Conservation (phyloP, 768 basidiomycete species). For the Lentinula aciculospora region DNA sequence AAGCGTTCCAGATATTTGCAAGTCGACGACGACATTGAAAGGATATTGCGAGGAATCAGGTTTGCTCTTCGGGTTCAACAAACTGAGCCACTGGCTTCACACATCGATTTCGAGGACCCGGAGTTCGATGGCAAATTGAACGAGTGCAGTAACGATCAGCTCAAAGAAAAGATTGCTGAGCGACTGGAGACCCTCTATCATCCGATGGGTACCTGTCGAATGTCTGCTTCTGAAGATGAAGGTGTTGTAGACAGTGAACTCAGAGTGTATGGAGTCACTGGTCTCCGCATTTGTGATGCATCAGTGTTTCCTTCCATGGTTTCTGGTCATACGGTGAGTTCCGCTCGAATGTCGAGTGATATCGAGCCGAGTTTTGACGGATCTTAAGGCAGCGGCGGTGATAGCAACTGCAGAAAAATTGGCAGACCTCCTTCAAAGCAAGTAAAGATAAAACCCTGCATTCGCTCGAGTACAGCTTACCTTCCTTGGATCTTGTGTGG, state of each 20-base stretch:
- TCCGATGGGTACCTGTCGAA: conserved; percentile 38
- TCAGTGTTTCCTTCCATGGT: conserved; percentile 35
- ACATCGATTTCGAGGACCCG: conserved; percentile 26
- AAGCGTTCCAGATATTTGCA: conserved; percentile 27
- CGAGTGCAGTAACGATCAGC: conserved; percentile 29
- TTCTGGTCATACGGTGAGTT: conserved; percentile 33
- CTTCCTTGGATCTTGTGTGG: no score
- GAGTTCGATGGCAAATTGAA: conserved; percentile 31
- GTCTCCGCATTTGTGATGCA: conserved; percentile 36
- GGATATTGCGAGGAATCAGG: conserved; percentile 30
- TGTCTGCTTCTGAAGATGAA: conserved; percentile 32
- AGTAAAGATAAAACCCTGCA: no score
- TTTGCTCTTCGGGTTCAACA: conserved; percentile 28
- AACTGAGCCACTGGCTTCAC: conserved; percentile 25
- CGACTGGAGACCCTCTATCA: conserved; percentile 43
- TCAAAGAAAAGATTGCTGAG: conserved; percentile 31
- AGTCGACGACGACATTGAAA: conserved; percentile 29
- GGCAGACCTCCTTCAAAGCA: conserved; percentile 23
- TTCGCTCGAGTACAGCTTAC: no score
- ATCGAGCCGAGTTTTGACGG: background rate
- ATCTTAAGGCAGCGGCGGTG: conserved; percentile 19
- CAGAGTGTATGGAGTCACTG: conserved; percentile 37
- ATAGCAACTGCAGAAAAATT: conserved; percentile 28
- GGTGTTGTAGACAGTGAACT: conserved; percentile 41
- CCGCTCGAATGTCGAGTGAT: conserved; percentile 19